phyloP scores from a whole-genome alignment of 805 yeast species.

The Candida andamanensis region DNA sequence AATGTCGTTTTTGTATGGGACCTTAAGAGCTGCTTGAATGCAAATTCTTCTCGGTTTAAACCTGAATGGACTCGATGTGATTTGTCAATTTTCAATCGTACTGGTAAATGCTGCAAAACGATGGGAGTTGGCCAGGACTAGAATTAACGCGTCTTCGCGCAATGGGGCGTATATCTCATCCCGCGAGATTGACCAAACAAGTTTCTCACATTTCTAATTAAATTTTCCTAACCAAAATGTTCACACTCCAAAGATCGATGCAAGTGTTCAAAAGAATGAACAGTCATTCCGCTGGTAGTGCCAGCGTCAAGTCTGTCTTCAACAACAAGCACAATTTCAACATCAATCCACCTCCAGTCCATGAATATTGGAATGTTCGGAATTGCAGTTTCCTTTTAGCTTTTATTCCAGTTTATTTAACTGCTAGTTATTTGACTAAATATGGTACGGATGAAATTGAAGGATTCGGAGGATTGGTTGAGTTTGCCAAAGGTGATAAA shows the following conservation, averaged over 20 bases:
- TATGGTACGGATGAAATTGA: slow-evolving; percentile 20
- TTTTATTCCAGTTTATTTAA: slow-evolving; percentile 32
- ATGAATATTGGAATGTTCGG: slow-evolving; percentile 39
- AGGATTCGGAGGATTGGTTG: slow-evolving; percentile 28
- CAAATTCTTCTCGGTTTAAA: too few relatives aligned
- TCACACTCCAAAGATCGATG: slow-evolving; percentile 6
- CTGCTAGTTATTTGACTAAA: slow-evolving; percentile 31
- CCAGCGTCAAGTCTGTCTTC: slow-evolving; percentile 22
- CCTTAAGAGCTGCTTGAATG: too few relatives aligned
- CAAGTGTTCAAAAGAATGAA: slow-evolving; percentile 8
- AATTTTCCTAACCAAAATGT: slow-evolving; percentile 4
- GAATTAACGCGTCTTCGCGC: too few relatives aligned
- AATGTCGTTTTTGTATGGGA: too few relatives aligned
- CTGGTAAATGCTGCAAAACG: too few relatives aligned
- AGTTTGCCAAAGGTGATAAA: slow-evolving; percentile 32
- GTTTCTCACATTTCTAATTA: slow-evolving; percentile 4
- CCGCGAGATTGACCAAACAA: slow-evolving; percentile 9
- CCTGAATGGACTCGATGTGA: too few relatives aligned
- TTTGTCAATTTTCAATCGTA: too few relatives aligned
- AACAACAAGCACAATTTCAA: slow-evolving; percentile 39
- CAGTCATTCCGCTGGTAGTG: slow-evolving; percentile 15
- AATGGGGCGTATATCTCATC: too few relatives aligned
- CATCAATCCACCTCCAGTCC: slow-evolving; percentile 41
- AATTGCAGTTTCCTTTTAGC: slow-evolving; percentile 33
- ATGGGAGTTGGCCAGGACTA: too few relatives aligned